Base-by-base conservation (phyloP, 306 rosid genomes). In the Benincasa hispida region DNA sequence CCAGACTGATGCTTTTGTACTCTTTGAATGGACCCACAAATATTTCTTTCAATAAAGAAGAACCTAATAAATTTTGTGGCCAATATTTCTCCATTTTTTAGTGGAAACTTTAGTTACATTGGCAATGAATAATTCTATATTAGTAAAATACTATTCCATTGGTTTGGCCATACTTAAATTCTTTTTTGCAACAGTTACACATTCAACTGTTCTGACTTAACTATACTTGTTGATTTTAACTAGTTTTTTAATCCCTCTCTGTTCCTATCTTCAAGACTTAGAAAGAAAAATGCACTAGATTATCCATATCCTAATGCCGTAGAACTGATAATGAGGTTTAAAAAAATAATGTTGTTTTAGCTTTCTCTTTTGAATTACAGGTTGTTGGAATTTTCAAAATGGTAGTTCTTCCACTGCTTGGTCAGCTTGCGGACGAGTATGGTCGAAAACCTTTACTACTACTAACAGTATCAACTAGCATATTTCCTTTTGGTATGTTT, bases 401-500 rank as follows among this genome's bases (percentile, higher is more conserved):
- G 97, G 86, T 88, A 84, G 83, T 87, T 41, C 86, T 92, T 81
- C 96, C 97, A 39, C 81, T 90, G 41, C 80, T 92, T 24, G 97
- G 97, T 77, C 97, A 92, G 84, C 92, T 90, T 70, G 91, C 97
- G 6, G 97, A 90, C 77, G 97, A 92, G 76, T 66, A 80, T 65
- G 97, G 97, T 24, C 93, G 97, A 34, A 92, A 92, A 77, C 93
- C 93, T 28, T 42, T 92, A 69, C 91, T 92, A 18, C 86, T 92
- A 57, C 37, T 90, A 30, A 90, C 92, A 53, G 60, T 89, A 60
- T 89, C 96, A 51, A 81, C 89, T 2, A 60, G 88, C 81, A 87
- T 89, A 65, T 62, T 89, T 80, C 86, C 97, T 59, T 89, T 89
- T 76, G 93, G 96, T 90, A 83, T 51, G 83, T 66, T 55, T 62